Evolutionary conservation across 1,139 yeast genomes (phyloP), one percentile per base, ranked within the genome.

Genomic region (Kodamaea alishanica): DNA sequence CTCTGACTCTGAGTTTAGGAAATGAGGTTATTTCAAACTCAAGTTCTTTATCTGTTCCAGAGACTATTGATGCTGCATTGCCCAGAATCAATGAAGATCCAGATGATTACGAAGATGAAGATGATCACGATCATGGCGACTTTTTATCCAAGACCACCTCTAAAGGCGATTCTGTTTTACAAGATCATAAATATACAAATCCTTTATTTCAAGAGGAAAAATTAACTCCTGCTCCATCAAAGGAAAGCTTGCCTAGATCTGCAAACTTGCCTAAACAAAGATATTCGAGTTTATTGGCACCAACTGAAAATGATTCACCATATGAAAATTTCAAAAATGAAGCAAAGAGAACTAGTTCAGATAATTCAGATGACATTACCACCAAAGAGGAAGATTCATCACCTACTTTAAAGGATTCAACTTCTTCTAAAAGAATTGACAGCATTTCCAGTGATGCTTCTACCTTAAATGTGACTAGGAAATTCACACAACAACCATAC

Each of bases 61-160:
- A 69, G 28, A 71, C 77, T 1, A 61, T 70, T 4, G 75, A 71
- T 48, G 68, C 61, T 2, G 56, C 63, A 5, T 49, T 70, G 38
- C 75, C 74, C 2, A 58, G 65, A 39, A 67, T 67, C 26, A 41
- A 53, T 33, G 75, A 70, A 44, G 66, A 60, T 35, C 52, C 58
- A 6, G 67, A 60, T 40, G 61, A 59, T 33, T 64, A 56, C 32
- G 52, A 49, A 15, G 43, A 35, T 26, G 55, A 49, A n/a, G 41
- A 37, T 12, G 35, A 35, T 8, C 30, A 26, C 31, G 30, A 22
- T 5, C 20, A 15, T 15, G 11, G 23, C n/a, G 35, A 27, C 11
- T 24, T 32, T 20, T 34, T 34, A 10, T 29, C 37, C n/a, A 40
- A 39, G 2, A 38, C 46, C 10, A 30, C 39, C n/a, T 47, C 50